Evolutionary conservation across 768 basidiomycete species (phyloP), one percentile per base, ranked within the genome.

Genomic region (Suillus cothurnatus): DNA sequence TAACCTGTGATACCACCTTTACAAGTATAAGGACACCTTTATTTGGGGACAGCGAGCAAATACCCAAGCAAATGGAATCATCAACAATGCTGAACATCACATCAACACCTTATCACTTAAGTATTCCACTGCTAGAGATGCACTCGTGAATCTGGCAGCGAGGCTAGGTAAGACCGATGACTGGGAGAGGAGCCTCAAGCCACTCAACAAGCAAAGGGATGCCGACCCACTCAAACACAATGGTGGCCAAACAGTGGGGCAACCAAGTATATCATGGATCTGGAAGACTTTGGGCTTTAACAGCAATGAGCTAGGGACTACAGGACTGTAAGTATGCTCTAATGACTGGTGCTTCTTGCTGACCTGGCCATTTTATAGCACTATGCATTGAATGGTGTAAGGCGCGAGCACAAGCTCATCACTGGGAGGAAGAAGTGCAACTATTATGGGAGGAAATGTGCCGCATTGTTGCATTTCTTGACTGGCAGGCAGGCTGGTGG

Each of bases 391-490:
- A 65, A 49, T 65, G 64, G 64, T 61, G 60, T 47, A 65, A 61
- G 32, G 61, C 61, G 7, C 17, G 50, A 23, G 67, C 38, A 14
- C 14, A 4, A 38, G 38, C 38, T 38, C 38, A 38, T 38, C 65
- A 19, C 6, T 67, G 65, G 66, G 38, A 31, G 28, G 66, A 67
- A 60, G 66, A 67, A 45, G 64, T 66, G 9, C 23, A 52, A 19
- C 50, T 66, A 26, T 60, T 67, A 4, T 43, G 59, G 23, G 66
- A 67, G 64, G 66, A 67, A 43, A 66, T 66, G 64, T 19, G 50
- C 21, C 26, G 60, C 15, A 43, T 67, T 6, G 6, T 66, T 26
- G 65, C 41, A 23, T 66, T 64, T 55, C 45, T 66, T 31, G 26
- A 38, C 17, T 66, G 65, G 65, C 28, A 66, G 12, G 65, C 23